Base-by-base conservation (phyloP, 2,329 filamentous ascomycete genomes). In the Malbranchea cinnamomea region DNA sequence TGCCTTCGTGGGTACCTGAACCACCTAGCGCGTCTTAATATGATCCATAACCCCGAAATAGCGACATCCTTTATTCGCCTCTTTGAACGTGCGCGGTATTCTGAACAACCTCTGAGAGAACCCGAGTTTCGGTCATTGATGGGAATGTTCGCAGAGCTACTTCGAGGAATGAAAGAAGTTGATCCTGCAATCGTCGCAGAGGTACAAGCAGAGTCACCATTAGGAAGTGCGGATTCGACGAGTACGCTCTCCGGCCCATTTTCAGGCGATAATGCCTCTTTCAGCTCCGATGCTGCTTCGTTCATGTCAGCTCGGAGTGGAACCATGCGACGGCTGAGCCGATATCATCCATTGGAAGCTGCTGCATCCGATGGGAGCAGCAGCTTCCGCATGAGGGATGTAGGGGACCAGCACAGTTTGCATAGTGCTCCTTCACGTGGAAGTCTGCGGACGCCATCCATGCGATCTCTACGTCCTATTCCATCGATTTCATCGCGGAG, bases 1-100 rank as follows among this genome's bases (percentile, higher is more conserved):
- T 74, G 74, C 4, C 58, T 95, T 37, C 71, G 84, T 28, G 74
- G 81, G 37, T 95, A 95, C 48, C 57, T 94, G 3, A 58, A 62
- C 1, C 74, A 81, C 37, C 70, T 95, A 4, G 65, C 70, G 4
- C 62, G 63, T 3, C 56, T 92, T 14, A 71, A 71, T 3, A 68
- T 92, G 34, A 60, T 74, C 50, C 41, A 64, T 40, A 49, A 71
- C 51, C 38, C 56, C 9, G 49, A 56, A n/a, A 42, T 68, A 13
- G 58, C 60, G 10, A 46, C 60, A 3, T 53, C 59, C 2, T 98
- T 95, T 47, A 57, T 94, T 12, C 54, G 65, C 1, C 59, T 71
- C 12, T 98, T 94, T 55, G 89, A 95, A 56, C 63, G 70, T 34
- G 83, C 84, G 2, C 75, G 87, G 23, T 98, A 92, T 57, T 85